Conservation (phyloP, 2,329 filamentous ascomycete species). For the Colletotrichum tanaceti region DNA sequence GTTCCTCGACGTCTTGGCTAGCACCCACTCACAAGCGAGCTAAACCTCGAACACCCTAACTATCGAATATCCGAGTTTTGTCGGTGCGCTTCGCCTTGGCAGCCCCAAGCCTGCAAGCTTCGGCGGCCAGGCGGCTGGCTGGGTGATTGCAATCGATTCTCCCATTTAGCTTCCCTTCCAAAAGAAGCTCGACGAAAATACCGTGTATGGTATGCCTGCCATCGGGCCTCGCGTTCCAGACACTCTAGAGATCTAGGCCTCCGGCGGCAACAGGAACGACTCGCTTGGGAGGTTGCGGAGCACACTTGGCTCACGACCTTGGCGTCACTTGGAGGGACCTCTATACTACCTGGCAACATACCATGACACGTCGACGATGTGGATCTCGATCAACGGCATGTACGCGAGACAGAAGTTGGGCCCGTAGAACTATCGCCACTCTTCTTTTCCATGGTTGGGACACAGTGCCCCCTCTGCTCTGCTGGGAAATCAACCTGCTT, state of each 20-base stretch:
- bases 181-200: background rate
- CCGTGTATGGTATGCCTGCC: background rate
- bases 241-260: slow-evolving; percentile 45
- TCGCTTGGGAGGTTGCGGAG: slow-evolving; percentile 40
- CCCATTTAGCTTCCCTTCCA: background rate
- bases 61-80: slow-evolving; percentile 35
- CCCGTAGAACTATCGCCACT: slow-evolving; percentile 42
- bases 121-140: slow-evolving; percentile 15
- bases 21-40: slow-evolving; percentile 18
- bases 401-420: slow-evolving; percentile 43
- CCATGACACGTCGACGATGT: slow-evolving; percentile 45
- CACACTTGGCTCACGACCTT: slow-evolving; percentile 46
- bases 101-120: slow-evolving; percentile 38
- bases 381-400: slow-evolving; percentile 43
- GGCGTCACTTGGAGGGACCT: slow-evolving; percentile 40
- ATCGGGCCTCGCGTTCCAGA: background rate
- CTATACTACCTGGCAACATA: slow-evolving; percentile 44
- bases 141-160: background rate
- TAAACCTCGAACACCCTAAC: slow-evolving; percentile 40
- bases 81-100: slow-evolving; percentile 40
- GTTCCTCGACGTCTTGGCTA: slow-evolving; percentile 6
- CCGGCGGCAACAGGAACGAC: slow-evolving; percentile 42
- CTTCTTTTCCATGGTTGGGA: slow-evolving; percentile 43
- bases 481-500: slow-evolving; percentile 44
- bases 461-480: slow-evolving; percentile 19